Evolutionary conservation across 306 rosid genomes (phyloP), one percentile per base, ranked within the genome.

Genomic region (Medicago ruthenica): DNA sequence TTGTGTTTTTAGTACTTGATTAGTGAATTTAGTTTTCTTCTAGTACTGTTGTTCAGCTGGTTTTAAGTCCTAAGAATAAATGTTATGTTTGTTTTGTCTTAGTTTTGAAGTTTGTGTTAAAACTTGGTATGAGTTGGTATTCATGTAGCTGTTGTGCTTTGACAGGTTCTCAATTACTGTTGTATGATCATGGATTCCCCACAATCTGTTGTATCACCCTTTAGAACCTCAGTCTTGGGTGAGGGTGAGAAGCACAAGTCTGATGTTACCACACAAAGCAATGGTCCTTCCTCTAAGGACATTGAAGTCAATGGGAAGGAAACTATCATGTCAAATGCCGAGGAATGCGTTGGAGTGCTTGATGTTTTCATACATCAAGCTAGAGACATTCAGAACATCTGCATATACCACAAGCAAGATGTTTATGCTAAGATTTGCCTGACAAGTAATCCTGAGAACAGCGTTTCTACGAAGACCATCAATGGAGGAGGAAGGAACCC

Each of bases 401-500:
- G 99, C 87, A 96, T 96, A 59, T 96, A 96, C 86, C 99, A 96
- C 83, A 96, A 96, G 83, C 99, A 96, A 88, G 99, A 96, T 85
- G 99, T 96, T 77, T 96, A 92, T 78, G 99, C 98, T 8, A 96
- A 85, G 90, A 81, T 96, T 59, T 96, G 83, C 79, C 73, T 90
- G 39, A 90, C 97, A 1, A 76, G 86, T 74, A 81, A 92, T 48
- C 97, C 97, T 7, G 89, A 79, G 63, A 74, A 47, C n/a, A 44
- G 87, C 0, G 90, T 88, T 16, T 86, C 97, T 72, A 86, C 99
- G 62, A 92, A 91, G 62, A 92, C 84, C 76, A 92, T 96, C 83
- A 96, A 96, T 80, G 99, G 99, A 16, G 99, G 99, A 0, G 99
- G 99, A 68, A 83, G 90, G 61, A 92, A 96, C 86, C 99, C 99